A percentile compares a stretch with the other conserved stretches of the same genome.
Conservation (phyloP, 129 eudicot species). For the Erigeron canadensis region DNA sequence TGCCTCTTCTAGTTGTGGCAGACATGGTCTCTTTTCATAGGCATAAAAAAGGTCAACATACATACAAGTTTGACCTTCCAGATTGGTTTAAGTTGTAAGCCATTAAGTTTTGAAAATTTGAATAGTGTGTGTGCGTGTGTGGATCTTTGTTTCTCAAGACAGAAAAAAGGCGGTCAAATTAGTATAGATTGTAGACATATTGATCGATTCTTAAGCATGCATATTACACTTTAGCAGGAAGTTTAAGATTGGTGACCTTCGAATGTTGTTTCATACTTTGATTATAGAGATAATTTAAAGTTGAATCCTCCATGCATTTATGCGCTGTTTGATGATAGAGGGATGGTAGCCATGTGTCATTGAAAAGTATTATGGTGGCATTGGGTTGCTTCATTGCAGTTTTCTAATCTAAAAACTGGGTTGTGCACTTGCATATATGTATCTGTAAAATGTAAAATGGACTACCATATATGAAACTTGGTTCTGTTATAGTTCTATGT, state of each 20-base stretch:
- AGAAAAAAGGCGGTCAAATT: background rate
- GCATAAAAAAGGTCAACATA: background rate
- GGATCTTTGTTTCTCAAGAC: background rate
- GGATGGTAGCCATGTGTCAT: no score
- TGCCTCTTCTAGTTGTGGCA: constrained; percentile 1
- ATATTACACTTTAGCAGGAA: background rate
- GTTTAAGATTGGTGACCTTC: no score
- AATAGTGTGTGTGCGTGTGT: background rate
- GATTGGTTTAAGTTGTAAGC: constrained; percentile 14
- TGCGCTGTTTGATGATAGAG: no score
- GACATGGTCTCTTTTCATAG: background rate
- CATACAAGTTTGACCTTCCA: constrained; percentile 10
- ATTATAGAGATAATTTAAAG: no score
- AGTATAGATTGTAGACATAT: constrained; percentile 3
- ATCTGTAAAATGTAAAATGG: no score
- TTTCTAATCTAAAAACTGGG: no score
- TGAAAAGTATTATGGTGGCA: no score
- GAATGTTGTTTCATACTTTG: no score
- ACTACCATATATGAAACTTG: background rate
- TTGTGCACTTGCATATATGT: no score
- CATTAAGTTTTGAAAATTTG: background rate
- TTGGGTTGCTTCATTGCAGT: no score
- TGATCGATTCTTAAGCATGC: background rate
- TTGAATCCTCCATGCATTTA: no score
- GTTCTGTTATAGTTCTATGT: background rate